phyloP scores from a whole-genome alignment of 495 filamentous ascomycete genomes.

The Penicilliopsis zonata region DNA sequence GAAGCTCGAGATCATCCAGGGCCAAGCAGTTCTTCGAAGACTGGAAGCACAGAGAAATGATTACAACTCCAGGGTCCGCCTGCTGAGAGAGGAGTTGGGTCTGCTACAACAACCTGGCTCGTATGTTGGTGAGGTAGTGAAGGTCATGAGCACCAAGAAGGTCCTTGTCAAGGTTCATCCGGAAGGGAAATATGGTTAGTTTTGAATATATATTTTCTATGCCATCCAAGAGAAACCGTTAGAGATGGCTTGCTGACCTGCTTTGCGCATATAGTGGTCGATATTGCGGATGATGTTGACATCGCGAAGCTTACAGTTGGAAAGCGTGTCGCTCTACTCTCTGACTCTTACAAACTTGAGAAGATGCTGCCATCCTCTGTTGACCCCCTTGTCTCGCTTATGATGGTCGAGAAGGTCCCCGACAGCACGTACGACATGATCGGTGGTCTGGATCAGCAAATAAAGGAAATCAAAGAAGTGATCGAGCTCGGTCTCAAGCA shows the following conservation, averaged over 20 bases:
- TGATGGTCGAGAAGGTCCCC: slow-evolving; percentile 99
- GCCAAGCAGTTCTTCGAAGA: slow-evolving; percentile 85
- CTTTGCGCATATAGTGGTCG: slow-evolving; percentile 57
- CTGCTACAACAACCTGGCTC: slow-evolving; percentile 94
- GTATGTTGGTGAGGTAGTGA: slow-evolving; percentile 97
- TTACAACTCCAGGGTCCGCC: slow-evolving; percentile 94
- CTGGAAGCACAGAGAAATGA: slow-evolving; percentile 98
- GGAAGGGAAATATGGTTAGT: slow-evolving; percentile 97
- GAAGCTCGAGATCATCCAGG: slow-evolving; percentile 99
- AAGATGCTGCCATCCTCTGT: slow-evolving; percentile 96
- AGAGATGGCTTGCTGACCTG: slow-evolving; percentile 4
- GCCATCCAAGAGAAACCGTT: not conserved
- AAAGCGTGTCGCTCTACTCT: slow-evolving; percentile 93
- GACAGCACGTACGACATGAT: slow-evolving; percentile 99
- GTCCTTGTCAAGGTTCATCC: slow-evolving; percentile 98
- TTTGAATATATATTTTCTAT: not conserved
- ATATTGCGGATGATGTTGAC: slow-evolving; percentile 90
- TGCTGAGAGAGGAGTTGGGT: slow-evolving; percentile 91
- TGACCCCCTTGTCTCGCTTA: slow-evolving; percentile 97
- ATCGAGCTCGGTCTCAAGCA: slow-evolving; percentile 98
- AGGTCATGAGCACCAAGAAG: slow-evolving; percentile 99
- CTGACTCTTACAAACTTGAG: slow-evolving; percentile 94
- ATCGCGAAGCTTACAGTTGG: slow-evolving; percentile 90
- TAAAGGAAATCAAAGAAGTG: slow-evolving; percentile 99
- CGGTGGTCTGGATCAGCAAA: slow-evolving; percentile 95